Evolutionary conservation across 345 rosid genomes (phyloP), one percentile per base, ranked within the genome.

Genomic region (Turnera subulata): DNA sequence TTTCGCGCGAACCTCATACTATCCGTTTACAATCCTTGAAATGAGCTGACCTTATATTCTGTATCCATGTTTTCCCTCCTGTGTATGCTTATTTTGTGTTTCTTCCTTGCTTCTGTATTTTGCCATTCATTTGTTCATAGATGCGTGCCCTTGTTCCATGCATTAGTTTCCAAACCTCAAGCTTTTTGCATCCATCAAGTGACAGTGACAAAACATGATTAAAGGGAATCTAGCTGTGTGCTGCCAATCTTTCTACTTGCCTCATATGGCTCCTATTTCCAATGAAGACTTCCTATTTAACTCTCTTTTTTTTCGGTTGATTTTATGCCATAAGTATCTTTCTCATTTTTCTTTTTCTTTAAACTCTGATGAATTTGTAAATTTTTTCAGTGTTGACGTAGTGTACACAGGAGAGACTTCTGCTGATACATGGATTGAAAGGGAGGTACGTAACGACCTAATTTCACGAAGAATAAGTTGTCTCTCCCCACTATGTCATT

Each of bases 341-440:
- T 23, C 19, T 39, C n/a, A 6, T 50, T 4, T 17, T 26, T 23
- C 64, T 49, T 46, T 29, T 52, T 45, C 16, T 33, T 63, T 44
- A 6, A 71, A 21, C 70, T 50, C 17, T 22, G 54, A 64, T n/a
- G n/a, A 50, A 19, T 42, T 14, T 63, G 64, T 26, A 47, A 56
- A 64, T 58, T 59, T 20, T 51, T 71, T 84, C 89, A 92, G 98
- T 14, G 74, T 92, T 45, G 98, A 89, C 63, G 51, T 92, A 43
- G 68, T 92, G 50, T 92, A 50, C 81, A 76, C 96, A 1, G 91
- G 84, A 50, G 95, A 92, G 69, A 66, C 93, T 22, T 80, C 89
- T 58, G 98, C 98, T 47, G 98, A 92, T 62, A 65, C 93, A 46
- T 92, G 96, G 98, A 92, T 89, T 62, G 98, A 89, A 70, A 89